Evolutionary conservation across 306 rosid genomes (phyloP).

Genomic region (Crotalaria pallida): DNA sequence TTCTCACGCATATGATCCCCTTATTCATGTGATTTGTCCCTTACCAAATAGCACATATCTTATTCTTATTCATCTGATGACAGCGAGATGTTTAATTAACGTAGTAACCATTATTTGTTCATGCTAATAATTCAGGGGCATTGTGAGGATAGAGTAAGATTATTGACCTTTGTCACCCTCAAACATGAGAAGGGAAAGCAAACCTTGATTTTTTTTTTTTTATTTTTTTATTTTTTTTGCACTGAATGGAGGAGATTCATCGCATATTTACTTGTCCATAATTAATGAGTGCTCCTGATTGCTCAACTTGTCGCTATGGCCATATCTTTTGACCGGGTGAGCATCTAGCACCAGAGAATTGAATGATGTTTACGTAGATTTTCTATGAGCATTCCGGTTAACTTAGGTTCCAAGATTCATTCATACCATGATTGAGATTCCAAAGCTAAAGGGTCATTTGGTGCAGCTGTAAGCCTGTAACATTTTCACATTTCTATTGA

Average conservation of each 20-base stretch:
- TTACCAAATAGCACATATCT: too few species aligned
- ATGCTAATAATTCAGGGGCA: too few species aligned
- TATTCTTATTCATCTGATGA: too few species aligned
- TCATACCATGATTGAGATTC: background rate
- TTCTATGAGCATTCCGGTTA: background rate
- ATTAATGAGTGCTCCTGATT: background rate
- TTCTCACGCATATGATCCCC: too few species aligned
- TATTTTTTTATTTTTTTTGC: too few species aligned
- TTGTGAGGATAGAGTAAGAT: too few species aligned
- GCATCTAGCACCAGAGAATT: background rate
- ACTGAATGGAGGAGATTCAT: background rate
- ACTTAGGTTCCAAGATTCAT: background rate
- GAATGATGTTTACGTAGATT: background rate
- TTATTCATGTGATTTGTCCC: too few species aligned
- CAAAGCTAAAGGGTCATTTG: background rate
- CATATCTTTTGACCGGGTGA: slow-evolving; percentile 6
- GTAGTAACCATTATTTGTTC: too few species aligned
- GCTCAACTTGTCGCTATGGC: background rate
- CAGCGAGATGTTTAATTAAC: too few species aligned
- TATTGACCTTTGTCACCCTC: too few species aligned
- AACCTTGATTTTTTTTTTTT: background rate
- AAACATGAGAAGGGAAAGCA: background rate
- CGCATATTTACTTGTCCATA: background rate
- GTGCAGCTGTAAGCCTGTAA: too few species aligned
- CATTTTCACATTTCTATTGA: background rate